Base-by-base conservation (phyloP, 2,329 filamentous ascomycete species). In the Byssothecium circinans region DNA sequence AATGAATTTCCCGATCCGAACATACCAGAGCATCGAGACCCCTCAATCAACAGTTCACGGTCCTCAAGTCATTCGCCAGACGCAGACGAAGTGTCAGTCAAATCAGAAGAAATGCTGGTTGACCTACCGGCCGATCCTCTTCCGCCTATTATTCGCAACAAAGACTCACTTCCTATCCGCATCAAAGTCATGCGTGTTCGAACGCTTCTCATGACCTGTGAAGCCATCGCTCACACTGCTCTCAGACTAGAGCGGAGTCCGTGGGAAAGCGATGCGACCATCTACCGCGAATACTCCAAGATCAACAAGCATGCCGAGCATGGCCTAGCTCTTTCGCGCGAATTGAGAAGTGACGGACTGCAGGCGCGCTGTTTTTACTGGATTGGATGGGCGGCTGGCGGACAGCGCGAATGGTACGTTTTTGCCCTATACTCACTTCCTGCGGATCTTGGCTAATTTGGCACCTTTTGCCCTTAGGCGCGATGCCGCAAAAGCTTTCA, bases 331-430 rank as follows among this genome's bases (percentile, higher is more conserved):
- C 25, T 60, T 7, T 51, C 57, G 8, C 35, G 52, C 23, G 47
- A 38, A 1, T 23, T 57, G 15, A 18, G 52, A 3, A 53, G 48
- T 15, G 19, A 34, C 8, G 46, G 49, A 3, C 32, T 62, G 17
- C 51, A 52, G 23, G 57, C 60, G 2, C 46, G 54, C 2, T 50
- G 50, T 19, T 50, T 56, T 33, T 63, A 60, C 38, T 64, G 61
- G 61, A 34, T 45, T 25, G 60, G 57, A 18, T 20, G 49, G 15
- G 60, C 47, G 1, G 52, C 46, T 17, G 55, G 41, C 6, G 54
- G 52, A 17, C 30, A 14, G 34, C 30, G 22, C 23, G 32, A 37
- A 22, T 52, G 49, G 45, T 33, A 45, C n/a, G n/a, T n/a, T n/a
- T n/a, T n/a, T n/a, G n/a, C n/a, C n/a, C n/a, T n/a, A n/a, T n/a